phyloP scores from a whole-genome alignment of 2,329 filamentous ascomycete species.

The Colletotrichum spinosum region DNA sequence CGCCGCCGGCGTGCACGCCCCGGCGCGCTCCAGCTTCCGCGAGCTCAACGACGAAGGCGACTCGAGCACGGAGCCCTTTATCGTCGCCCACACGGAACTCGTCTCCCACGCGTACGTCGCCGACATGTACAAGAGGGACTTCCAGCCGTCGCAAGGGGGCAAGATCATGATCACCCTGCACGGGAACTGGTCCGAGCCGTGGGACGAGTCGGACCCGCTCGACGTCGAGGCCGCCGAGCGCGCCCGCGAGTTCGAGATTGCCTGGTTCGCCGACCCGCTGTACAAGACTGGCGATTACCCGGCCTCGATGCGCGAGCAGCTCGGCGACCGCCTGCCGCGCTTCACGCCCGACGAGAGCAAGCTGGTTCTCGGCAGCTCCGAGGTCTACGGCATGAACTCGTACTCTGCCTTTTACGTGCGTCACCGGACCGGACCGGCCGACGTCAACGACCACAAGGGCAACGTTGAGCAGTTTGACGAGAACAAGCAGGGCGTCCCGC shows the following conservation, averaged over 20 bases:
- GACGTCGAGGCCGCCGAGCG: slow-evolving; percentile 52
- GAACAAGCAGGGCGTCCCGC: slow-evolving; percentile 47
- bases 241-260: slow-evolving; percentile 55
- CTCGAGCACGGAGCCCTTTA: slow-evolving; percentile 50
- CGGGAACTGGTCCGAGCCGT: slow-evolving; percentile 56
- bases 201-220: slow-evolving; percentile 48
- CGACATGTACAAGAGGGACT: slow-evolving; percentile 53
- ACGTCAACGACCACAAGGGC: slow-evolving; percentile 53
- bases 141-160: slow-evolving; percentile 50
- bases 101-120: slow-evolving; percentile 51
- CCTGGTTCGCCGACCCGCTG: slow-evolving; percentile 54
- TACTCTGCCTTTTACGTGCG: slow-evolving; percentile 54
- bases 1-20: slow-evolving; percentile 49
- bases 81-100: slow-evolving; percentile 53
- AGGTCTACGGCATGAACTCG: slow-evolving; percentile 57
- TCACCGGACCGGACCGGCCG: slow-evolving; percentile 48
- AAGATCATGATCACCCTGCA: slow-evolving; percentile 55
- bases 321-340: slow-evolving; percentile 49
- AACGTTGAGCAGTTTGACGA: slow-evolving; percentile 51
- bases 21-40: slow-evolving; percentile 44
- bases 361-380: slow-evolving; percentile 51
- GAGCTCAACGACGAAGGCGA: slow-evolving; percentile 47
- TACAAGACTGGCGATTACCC: slow-evolving; percentile 54
- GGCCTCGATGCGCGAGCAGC: slow-evolving; percentile 51
- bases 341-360: slow-evolving; percentile 53